Evolutionary conservation across 768 basidiomycete species (phyloP).

Genomic region (Pholiota conissans): DNA sequence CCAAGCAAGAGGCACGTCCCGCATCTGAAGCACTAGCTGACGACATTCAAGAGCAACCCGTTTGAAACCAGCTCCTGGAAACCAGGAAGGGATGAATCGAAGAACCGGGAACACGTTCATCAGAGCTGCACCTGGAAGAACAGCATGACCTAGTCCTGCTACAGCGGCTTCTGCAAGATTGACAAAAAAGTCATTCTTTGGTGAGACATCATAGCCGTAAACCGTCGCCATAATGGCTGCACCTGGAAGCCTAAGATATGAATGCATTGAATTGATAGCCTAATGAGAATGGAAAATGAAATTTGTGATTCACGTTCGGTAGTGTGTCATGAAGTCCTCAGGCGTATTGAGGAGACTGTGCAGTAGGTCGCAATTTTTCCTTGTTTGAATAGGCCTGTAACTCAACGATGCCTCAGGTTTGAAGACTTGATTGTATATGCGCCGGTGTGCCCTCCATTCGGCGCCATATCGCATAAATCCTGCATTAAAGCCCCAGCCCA

Average conservation of each 20-base stretch:
- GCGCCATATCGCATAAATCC: conserved; percentile 19
- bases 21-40: neutral
- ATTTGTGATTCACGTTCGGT: neutral
- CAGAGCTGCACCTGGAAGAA: neutral
- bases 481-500: neutral
- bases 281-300: no score
- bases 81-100: conserved; percentile 5
- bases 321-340: conserved; percentile 12
- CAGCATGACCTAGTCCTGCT: neutral
- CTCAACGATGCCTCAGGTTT: conserved; percentile 15
- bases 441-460: conserved; percentile 27
- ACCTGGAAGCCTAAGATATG: neutral
- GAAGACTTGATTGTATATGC: conserved; percentile 27
- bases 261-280: neutral
- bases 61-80: conserved; percentile 11
- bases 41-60: neutral
- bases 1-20: neutral
- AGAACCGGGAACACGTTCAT: conserved; percentile 6
- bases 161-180: conserved; percentile 3
- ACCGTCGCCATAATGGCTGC: conserved; percentile 6
- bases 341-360: conserved; percentile 7
- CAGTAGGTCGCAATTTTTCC: conserved; percentile 20
- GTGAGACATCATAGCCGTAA: conserved; percentile 4
- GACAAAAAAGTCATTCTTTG: conserved; percentile 7
- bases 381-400: conserved; percentile 23